Percentiles rank a stretch among this genome's conserved stretches.
Evolutionary conservation across 139 green algal species (phyloP).

Genomic region (Volvox africanus): DNA sequence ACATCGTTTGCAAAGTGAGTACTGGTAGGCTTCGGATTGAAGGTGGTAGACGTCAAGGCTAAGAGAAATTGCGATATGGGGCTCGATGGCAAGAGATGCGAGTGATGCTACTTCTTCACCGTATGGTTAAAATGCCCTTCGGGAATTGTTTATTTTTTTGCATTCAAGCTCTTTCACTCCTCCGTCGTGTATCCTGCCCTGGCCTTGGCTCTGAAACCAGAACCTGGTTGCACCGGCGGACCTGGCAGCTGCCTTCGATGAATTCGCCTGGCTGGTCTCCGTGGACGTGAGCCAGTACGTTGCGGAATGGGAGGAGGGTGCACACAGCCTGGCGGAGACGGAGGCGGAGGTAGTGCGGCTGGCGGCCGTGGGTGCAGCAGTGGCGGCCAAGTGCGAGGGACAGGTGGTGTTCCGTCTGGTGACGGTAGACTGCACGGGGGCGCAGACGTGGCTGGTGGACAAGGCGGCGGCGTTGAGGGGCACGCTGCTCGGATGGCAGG

Average conservation of each 20-base stretch:
- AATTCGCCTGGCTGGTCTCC: slow-evolving; percentile 53
- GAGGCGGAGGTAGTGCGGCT: slow-evolving; percentile 68
- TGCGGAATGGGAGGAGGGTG: slow-evolving; percentile 59
- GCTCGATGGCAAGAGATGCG: too few relatives aligned
- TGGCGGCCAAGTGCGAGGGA: slow-evolving; percentile 55
- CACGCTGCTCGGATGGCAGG: slow-evolving; percentile 48
- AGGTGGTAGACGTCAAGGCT: too few relatives aligned
- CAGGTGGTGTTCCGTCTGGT: slow-evolving; percentile 71
- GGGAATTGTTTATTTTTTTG: too few relatives aligned
- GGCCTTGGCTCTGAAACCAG: neutral
- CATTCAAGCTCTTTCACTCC: too few relatives aligned
- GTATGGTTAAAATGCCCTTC: too few relatives aligned
- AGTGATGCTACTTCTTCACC: too few relatives aligned
- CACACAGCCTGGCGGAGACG: slow-evolving; percentile 73
- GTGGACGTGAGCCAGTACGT: slow-evolving; percentile 52
- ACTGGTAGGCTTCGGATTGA: too few relatives aligned
- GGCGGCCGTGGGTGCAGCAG: slow-evolving; percentile 56
- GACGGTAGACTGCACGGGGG: slow-evolving; percentile 15
- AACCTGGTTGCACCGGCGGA: slow-evolving; percentile 68
- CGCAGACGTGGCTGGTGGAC: slow-evolving; percentile 33
- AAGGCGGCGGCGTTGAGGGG: slow-evolving; percentile 35
- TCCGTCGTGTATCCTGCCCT: too few relatives aligned
- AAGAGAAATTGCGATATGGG: too few relatives aligned
- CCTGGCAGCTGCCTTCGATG: slow-evolving; percentile 56
- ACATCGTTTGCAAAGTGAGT: slow-evolving; percentile 36